phyloP scores from a whole-genome alignment of 2,329 filamentous ascomycete genomes.

The Cladophialophora chaetospira region DNA sequence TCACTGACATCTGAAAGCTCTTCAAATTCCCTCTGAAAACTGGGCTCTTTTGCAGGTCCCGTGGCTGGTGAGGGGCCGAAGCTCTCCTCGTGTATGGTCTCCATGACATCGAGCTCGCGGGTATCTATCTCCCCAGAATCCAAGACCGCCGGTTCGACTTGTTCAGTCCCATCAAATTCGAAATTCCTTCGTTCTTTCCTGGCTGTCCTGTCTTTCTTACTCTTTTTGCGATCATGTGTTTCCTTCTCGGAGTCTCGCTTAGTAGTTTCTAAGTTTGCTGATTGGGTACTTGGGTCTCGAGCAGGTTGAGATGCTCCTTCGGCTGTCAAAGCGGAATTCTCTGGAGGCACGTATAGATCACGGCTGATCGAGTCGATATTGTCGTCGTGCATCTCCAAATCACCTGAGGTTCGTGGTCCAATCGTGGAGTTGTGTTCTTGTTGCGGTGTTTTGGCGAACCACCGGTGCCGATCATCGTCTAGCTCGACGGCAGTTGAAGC shows the following conservation, averaged over 20 bases:
- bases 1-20: constrained; percentile 30
- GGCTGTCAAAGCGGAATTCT: no score
- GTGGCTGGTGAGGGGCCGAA: background rate
- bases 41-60: background rate
- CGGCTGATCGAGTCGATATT: background rate
- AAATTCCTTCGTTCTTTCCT: constrained; percentile 19
- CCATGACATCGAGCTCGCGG: background rate
- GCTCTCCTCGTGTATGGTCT: background rate
- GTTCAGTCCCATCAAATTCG: constrained; percentile 18
- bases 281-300: background rate
- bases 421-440: background rate
- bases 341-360: no score
- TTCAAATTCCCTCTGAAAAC: constrained; percentile 7
- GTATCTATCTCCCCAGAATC: constrained; percentile 1
- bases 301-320: background rate
- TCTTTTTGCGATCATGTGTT: constrained; percentile 18
- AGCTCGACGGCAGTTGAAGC: no score
- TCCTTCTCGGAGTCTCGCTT: background rate
- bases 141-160: background rate
- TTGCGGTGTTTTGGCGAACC: no score
- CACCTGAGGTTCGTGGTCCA: background rate
- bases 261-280: background rate
- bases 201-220: constrained; percentile 26
- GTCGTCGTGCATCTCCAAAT: background rate
- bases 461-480: no score